Evolutionary conservation across 2,329 filamentous ascomycete genomes (phyloP).

Genomic region (Pseudopyricularia javanii): DNA sequence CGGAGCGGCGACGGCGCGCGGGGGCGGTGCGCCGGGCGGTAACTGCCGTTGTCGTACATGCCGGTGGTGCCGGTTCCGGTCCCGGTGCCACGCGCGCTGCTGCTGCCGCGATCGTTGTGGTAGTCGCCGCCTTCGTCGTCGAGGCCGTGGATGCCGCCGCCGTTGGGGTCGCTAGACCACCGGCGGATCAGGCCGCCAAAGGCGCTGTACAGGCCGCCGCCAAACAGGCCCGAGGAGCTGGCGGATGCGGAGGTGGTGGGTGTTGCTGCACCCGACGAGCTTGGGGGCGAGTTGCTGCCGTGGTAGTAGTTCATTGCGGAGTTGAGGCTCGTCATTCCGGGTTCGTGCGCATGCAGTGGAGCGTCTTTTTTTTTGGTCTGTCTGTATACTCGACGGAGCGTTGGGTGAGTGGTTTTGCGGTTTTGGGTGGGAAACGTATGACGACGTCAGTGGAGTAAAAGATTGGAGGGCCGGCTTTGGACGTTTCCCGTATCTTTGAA

Average conservation of each 20-base stretch:
- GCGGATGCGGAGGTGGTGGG: conserved; percentile 13
- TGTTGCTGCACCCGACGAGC: conserved; percentile 13
- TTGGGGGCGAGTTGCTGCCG: conserved; percentile 4
- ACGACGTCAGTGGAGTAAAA: neutral
- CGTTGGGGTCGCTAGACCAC: conserved; percentile 38
- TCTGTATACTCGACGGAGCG: neutral
- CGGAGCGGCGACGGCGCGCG: conserved; percentile 60
- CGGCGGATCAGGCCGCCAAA: conserved; percentile 56
- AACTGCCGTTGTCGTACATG: too few species aligned
- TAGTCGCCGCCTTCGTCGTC: conserved; percentile 7
- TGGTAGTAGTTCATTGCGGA: conserved; percentile 10
- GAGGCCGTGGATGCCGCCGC: conserved; percentile 10
- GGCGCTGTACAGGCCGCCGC: conserved; percentile 24
- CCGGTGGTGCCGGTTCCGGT: conserved; percentile 23
- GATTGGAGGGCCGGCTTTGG: neutral
- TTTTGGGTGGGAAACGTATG: neutral
- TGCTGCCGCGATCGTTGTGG: conserved; percentile 30
- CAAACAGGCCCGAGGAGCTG: conserved; percentile 14
- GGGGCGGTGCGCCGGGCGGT: too few species aligned
- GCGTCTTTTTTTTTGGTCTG: too few species aligned
- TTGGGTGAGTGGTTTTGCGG: neutral
- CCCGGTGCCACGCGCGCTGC: conserved; percentile 39
- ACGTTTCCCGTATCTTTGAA: too few species aligned
- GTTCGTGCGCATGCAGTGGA: too few species aligned
- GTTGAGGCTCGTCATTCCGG: neutral